Evolutionary conservation across 805 yeast genomes (phyloP), one percentile per base, ranked within the genome.

Genomic region (Metschnikowia koreensis): DNA sequence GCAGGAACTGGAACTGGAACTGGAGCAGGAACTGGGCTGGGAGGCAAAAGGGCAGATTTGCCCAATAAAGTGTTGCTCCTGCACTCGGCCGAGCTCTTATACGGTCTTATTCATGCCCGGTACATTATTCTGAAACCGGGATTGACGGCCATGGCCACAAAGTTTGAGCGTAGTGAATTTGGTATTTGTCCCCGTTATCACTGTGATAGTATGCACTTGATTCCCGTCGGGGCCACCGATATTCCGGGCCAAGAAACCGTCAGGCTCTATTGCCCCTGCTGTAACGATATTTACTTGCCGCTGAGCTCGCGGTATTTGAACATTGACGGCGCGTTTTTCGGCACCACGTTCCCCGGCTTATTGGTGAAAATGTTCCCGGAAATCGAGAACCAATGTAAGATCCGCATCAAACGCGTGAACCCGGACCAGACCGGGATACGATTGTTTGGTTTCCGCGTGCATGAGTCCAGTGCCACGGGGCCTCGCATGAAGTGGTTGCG

Each of bases 401-500:
- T 81, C 52, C 76, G 87, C 62, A 69, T 73, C 52, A 68, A 70
- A 51, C 70, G 72, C 46, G 71, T 69, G 41, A 74, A 82, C 56
- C 81, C 80, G 60, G 73, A 75, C 57, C 80, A 75, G 53, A 86
- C 79, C 65, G 87, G 88, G 46, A 79, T 91, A 63, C 88, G 84
- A 66, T 77, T 92, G 44, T 94, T 89, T 71, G 99, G 99, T 1
- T 94, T 94, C 75, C 81, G 81, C 59, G 77, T 94, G 29, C 82
- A 87, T 61, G 93, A 89, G 65, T 64, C 72, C 49, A 86, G 96
- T 42, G 73, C 79, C 31, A 79, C 87, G 44, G 99, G 99, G 0
- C 92, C 96, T n/a, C 80, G 98, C 60, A 94, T 94, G 98, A 81
- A 80, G 62, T 94, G 99, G 99, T 76, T 93, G 55, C 81, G 98